Evolutionary conservation across 495 filamentous ascomycete genomes (phyloP), one percentile per base, ranked within the genome.

Genomic region (Penicillium psychrofluorescens): DNA sequence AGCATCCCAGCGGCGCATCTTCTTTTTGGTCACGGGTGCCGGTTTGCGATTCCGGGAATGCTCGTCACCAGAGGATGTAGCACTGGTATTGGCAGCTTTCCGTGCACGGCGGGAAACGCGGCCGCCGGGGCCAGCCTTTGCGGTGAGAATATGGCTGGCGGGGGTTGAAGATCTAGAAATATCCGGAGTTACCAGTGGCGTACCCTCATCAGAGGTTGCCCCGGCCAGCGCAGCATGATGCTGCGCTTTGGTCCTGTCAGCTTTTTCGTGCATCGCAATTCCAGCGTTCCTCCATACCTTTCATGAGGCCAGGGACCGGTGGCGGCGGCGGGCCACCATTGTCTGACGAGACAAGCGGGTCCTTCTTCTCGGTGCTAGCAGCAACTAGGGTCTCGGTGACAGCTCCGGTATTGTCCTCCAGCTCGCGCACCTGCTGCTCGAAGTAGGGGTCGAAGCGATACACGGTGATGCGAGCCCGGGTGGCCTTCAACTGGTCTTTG

Each of bases 371-470:
- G 7, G 56, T 59, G 7, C 48, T 49, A 47, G 61, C 52, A 10
- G 49, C 49, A 15, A 51, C 56, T 34, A 60, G 50, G 13, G 55
- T 49, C 42, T 64, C 66, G 12, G 63, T 48, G 11, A 61, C 50
- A 16, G 55, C 50, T 12, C 67, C 71, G 29, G 66, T 67, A 44
- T 71, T 66, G 37, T 70, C 67, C 61, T 98, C 92, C 5, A 97
- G 78, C 59, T 95, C 88, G 46, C 75, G 76, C 30, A 95, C 74
- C 63, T 96, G 88, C 50, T 91, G 88, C 51, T 96, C 87, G 60
- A 97, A 98, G 64, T 95, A 96, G 45, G 83, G 77, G 59, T 92
- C 89, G 62, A 97, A 97, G 12, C 73, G 74, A 51, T 84, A 78
- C 51, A 91, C 76, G 40, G 88, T 73, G 29, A 85, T 71, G 35